Conservation (phyloP, 2,329 filamentous ascomycete species). For the Trichoderma sp. region DNA sequence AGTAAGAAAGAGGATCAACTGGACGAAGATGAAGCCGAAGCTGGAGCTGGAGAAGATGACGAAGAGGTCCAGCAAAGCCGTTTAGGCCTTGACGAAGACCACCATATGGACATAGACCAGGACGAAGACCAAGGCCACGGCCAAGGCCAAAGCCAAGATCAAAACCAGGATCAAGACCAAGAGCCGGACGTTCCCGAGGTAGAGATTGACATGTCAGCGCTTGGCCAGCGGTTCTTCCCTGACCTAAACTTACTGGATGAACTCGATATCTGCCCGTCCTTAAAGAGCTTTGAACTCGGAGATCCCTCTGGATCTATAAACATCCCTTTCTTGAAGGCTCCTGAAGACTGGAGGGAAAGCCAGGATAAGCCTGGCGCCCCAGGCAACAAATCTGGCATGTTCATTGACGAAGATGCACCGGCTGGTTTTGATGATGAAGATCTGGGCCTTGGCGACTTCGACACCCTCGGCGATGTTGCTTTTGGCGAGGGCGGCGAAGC, state of each 20-base stretch:
- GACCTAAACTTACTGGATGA: constrained; percentile 74
- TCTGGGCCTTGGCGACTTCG: constrained; percentile 69
- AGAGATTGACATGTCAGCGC: constrained; percentile 74
- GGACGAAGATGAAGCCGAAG: constrained; percentile 41
- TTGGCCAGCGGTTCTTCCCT: constrained; percentile 83
- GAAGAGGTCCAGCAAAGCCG: constrained; percentile 35
- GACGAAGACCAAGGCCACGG: constrained; percentile 42
- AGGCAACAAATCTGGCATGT: constrained; percentile 74
- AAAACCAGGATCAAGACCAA: constrained; percentile 46
- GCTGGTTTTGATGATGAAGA: constrained; percentile 74
- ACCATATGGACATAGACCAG: constrained; percentile 27
- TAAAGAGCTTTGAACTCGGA: constrained; percentile 91
- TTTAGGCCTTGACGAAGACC: constrained; percentile 47
- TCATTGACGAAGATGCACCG: constrained; percentile 84
- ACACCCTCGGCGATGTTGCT: constrained; percentile 70
- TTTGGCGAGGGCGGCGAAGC: constrained; percentile 96
- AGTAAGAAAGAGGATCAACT: constrained; percentile 43
- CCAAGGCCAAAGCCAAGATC: constrained; percentile 48
- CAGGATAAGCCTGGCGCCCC: constrained; percentile 60
- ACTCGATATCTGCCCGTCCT: constrained; percentile 90
- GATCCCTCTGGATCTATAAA: constrained; percentile 82
- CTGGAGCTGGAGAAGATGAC: constrained; percentile 40
- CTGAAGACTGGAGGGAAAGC: constrained; percentile 80
- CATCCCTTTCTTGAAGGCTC: constrained; percentile 86
- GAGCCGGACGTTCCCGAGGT: constrained; percentile 53